Conservation (phyloP, 257 asterid species). For the Nicotiana otophora region DNA sequence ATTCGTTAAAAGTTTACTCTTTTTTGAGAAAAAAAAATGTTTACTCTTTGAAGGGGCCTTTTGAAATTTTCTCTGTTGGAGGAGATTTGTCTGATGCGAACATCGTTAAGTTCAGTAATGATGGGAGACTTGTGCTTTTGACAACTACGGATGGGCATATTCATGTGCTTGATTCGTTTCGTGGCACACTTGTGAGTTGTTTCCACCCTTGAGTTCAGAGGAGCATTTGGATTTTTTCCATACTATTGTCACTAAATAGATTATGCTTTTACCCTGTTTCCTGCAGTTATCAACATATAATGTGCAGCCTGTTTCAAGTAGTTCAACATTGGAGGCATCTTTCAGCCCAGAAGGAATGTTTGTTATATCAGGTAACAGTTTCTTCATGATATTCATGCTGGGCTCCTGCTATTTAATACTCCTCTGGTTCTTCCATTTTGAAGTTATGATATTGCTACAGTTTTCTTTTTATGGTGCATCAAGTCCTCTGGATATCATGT, state of each 20-base stretch:
- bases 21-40: conserved; percentile 12
- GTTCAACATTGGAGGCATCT: conserved; percentile 87
- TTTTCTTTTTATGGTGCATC: not conserved
- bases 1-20: conserved; percentile 16
- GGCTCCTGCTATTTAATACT: not conserved
- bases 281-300: conserved; percentile 62
- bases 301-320: conserved; percentile 76
- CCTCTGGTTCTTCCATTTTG: not conserved
- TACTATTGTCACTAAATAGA: not conserved
- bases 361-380: conserved; percentile 76
- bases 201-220: not conserved
- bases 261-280: conserved; percentile 7
- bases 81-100: conserved; percentile 91
- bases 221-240: not conserved
- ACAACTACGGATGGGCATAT: conserved; percentile 81
- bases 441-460: not conserved
- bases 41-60: conserved; percentile 67
- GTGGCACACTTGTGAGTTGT: conserved; percentile 77
- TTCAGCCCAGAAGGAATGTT: conserved; percentile 95
- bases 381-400: not conserved
- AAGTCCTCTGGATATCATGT: not conserved
- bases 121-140: conserved; percentile 88
- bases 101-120: conserved; percentile 82
- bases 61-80: conserved; percentile 78
- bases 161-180: conserved; percentile 89